Evolutionary conservation across 208 protist genomes (phyloP).

Genomic region (Trypanosoma theileri): DNA sequence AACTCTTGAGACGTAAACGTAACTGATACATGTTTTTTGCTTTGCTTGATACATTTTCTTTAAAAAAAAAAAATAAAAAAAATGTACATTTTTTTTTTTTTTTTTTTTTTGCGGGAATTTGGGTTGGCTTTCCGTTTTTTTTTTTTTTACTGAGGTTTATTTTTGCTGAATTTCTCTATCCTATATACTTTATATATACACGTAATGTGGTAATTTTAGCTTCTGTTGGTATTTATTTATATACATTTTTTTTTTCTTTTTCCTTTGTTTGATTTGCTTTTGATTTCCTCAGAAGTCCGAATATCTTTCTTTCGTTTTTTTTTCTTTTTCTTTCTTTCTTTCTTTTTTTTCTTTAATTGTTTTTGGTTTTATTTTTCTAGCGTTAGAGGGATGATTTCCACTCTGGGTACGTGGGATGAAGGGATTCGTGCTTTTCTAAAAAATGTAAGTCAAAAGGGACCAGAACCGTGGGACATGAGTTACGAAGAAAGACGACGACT

Average conservation of each 20-base stretch:
- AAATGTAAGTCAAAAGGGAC: background rate
- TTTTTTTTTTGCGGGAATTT: conserved; percentile 3
- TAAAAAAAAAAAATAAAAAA: background rate
- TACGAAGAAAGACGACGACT: conserved; percentile 44
- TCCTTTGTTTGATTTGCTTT: background rate
- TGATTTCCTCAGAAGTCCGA: background rate
- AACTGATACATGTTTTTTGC: background rate
- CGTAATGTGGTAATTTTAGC: background rate
- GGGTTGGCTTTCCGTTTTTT: conserved; percentile 6
- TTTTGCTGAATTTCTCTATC: background rate
- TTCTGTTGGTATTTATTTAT: background rate
- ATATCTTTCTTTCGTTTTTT: background rate
- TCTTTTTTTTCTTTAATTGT: background rate
- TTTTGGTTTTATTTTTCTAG: background rate
- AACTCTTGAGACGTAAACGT: too few species aligned
- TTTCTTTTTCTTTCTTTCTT: background rate
- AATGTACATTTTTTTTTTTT: conserved; percentile 8
- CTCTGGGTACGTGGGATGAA: conserved; percentile 30
- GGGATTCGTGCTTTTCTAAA: conserved; percentile 34
- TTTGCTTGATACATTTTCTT: background rate
- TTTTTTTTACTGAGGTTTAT: background rate
- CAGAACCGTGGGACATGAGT: conserved; percentile 29
- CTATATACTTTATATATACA: background rate
- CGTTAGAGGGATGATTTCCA: conserved; percentile 25
- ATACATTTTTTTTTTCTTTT: background rate